phyloP scores from a whole-genome alignment of 345 rosid species.

The Trapa bicornis region DNA sequence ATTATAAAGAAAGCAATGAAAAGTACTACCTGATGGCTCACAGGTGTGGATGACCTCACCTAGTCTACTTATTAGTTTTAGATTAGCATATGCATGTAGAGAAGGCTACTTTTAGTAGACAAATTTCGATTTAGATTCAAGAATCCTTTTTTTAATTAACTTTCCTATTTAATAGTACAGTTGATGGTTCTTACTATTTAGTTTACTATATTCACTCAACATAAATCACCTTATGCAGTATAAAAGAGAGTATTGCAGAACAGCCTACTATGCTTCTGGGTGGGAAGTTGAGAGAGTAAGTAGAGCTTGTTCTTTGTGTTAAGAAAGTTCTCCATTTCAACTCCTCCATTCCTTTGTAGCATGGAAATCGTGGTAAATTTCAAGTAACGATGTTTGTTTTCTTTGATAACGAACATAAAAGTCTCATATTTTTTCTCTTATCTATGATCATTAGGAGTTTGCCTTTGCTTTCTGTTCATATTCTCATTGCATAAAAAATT shows the following conservation, averaged over 20 bases:
- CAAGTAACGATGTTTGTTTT: neutral
- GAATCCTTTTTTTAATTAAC: too few relatives aligned
- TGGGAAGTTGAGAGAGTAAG: conserved; percentile 91
- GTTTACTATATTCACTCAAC: neutral
- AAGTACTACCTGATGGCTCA: conserved; percentile 95
- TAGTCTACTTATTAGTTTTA: neutral
- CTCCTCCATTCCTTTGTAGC: neutral
- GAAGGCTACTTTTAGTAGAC: too few relatives aligned
- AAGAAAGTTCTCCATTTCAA: neutral
- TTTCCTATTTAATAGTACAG: too few relatives aligned
- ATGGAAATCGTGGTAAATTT: neutral
- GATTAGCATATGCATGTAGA: neutral
- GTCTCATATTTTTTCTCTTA: neutral
- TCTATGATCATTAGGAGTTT: neutral
- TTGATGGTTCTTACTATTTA: neutral
- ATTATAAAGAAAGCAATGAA: conserved; percentile 88
- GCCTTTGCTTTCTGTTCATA: neutral
- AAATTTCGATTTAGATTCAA: too few relatives aligned
- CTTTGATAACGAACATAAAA: neutral
- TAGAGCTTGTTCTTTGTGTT: conserved; percentile 8
- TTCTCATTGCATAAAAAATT: neutral
- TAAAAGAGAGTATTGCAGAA: conserved; percentile 72
- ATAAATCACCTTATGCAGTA: conserved; percentile 33
- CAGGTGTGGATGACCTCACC: conserved; percentile 31
- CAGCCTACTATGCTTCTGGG: conserved; percentile 63